phyloP scores from a whole-genome alignment of 306 rosid species.

The Elaeagnus macrophylla region DNA sequence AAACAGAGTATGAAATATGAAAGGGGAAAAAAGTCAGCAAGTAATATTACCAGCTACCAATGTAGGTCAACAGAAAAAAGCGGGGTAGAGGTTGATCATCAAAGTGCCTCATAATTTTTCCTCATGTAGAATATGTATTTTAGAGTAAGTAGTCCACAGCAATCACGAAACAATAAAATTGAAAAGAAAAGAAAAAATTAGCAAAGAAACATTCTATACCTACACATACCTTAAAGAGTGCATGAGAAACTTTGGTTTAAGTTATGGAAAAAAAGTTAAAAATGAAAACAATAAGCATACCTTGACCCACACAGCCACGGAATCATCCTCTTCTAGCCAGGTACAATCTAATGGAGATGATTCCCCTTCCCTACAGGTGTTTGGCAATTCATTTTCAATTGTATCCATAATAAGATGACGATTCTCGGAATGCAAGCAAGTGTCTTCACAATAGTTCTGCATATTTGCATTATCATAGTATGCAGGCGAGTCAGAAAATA shows the following conservation, averaged over 20 bases:
- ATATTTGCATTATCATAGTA: slow-evolving; percentile 40
- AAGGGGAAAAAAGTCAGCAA: slow-evolving; percentile 21
- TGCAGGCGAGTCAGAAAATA: slow-evolving; percentile 36
- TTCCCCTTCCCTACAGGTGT: slow-evolving; percentile 55
- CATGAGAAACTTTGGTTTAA: background rate
- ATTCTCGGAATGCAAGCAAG: slow-evolving; percentile 41
- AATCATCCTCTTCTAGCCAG: slow-evolving; percentile 80
- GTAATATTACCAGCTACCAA: slow-evolving; percentile 33
- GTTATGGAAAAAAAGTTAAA: background rate
- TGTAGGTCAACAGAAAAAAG: background rate
- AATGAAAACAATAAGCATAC: slow-evolving; percentile 29
- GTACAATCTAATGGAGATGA: slow-evolving; percentile 53
- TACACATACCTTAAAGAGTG: background rate
- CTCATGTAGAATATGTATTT: too few relatives aligned
- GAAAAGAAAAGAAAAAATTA: too few relatives aligned
- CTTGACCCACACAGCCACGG: slow-evolving; percentile 96
- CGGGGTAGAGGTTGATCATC: background rate
- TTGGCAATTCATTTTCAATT: slow-evolving; percentile 51
- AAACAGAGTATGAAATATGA: slow-evolving; percentile 21
- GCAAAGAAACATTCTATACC: too few relatives aligned
- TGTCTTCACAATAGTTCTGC: slow-evolving; percentile 27
- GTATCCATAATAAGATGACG: slow-evolving; percentile 45
- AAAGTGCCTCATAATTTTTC: slow-evolving; percentile 1
- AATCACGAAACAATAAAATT: too few relatives aligned
- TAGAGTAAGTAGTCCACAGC: too few relatives aligned